Conservation (phyloP, 495 filamentous ascomycete species). For the Talaromyces stipitatus region DNA sequence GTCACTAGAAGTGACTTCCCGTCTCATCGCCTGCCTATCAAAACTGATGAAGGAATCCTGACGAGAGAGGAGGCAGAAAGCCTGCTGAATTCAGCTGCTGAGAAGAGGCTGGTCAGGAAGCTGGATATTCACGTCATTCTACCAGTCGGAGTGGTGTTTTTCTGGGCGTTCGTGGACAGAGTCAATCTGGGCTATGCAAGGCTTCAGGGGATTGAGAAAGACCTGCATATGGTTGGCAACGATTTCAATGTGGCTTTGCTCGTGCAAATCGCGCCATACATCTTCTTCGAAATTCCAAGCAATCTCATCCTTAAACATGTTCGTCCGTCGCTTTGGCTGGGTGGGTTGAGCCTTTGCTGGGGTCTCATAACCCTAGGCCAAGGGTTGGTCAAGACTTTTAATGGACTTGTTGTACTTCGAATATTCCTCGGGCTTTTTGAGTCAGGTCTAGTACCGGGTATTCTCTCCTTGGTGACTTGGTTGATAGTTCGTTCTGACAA, state of each 20-base stretch:
- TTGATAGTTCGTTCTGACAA: neutral
- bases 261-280: constrained; percentile 61
- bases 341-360: constrained; percentile 48
- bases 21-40: neutral
- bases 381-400: constrained; percentile 46
- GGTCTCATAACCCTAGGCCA: constrained; percentile 50
- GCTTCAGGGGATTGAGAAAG: constrained; percentile 51
- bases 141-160: constrained; percentile 27
- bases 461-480: neutral
- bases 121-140: constrained; percentile 34
- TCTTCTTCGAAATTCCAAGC: constrained; percentile 55
- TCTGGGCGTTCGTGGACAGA: constrained; percentile 36
- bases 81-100: constrained; percentile 16
- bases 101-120: constrained; percentile 30
- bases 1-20: neutral
- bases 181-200: constrained; percentile 59
- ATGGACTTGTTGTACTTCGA: constrained; percentile 44
- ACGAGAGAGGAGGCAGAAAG: neutral
- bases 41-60: neutral
- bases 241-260: constrained; percentile 56
- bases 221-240: constrained; percentile 48
- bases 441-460: constrained; percentile 49
- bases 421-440: constrained; percentile 53
- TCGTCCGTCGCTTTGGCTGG: constrained; percentile 50
- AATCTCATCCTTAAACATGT: constrained; percentile 62